Base-by-base conservation (phyloP, 2,329 filamentous ascomycete species). In the Aureobasidium sp. region DNA sequence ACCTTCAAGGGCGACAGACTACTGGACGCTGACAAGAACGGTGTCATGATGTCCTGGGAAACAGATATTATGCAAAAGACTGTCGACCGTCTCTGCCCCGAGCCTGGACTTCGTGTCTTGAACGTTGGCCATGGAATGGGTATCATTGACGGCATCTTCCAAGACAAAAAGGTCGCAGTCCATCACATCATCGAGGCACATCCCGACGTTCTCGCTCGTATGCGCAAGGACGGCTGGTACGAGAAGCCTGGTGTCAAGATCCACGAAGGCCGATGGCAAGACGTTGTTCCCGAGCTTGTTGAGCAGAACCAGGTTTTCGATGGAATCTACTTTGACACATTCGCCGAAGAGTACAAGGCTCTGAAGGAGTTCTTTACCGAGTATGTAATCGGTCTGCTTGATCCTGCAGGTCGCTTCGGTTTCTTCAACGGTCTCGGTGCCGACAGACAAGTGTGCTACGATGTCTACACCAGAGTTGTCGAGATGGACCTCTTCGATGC, bases 301-400 rank as follows among this genome's bases (percentile, higher is more conserved):
- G 79, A 80, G 66, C 74, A 82, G 66, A 80, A 78, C 45, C 75
- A 66, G 7, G 71, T 75, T 27, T 82, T 85, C 62, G 82, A 85
- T 67, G 83, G 78, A 15, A 83, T 99, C 71, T 99, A 98, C 82
- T 98, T 98, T 75, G 96, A 99, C 76, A 99, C 96, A 0, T 98
- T 98, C 78, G 96, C 94, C 9, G 96, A 99, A 80, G 93, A 96
- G 69, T 99, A 98, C 79, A 84, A 85, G 2, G 93, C 95, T 76
- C 88, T 98, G 33, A 91, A 91, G 54, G 85, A 90, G 67, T 98
- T 98, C 82, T 97, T 98, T 77, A 91, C 88, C 3, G 96, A 98
- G 77, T 90, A 92, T 71, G 90, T 98, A 15, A 93, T 96, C 38
- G 91, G 89, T 0, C 79, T 98, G 63, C 82, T 99, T 53, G 90